Percentiles rank a stretch among this genome's conserved stretches.
These are phyloP conservation scores for Ogataea polymorpha DNA, from an alignment of 805 yeast genomes.

Conservation along the genomic window DNA sequence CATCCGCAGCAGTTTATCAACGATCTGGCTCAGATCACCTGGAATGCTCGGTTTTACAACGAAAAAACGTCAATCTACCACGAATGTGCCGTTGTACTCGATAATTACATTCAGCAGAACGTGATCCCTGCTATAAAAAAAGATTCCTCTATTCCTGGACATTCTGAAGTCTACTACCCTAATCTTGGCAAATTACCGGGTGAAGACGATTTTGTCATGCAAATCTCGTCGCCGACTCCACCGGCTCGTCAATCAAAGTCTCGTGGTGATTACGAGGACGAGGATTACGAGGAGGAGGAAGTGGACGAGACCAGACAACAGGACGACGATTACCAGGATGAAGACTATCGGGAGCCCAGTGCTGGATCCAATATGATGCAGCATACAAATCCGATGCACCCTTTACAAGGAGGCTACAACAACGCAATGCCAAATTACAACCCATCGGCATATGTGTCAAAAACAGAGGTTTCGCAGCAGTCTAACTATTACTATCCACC, in stretches of 20 bases:
- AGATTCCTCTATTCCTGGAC: slow-evolving; percentile 38
- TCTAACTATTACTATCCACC: slow-evolving; percentile 30
- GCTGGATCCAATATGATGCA: slow-evolving; percentile 1
- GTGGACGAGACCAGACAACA: slow-evolving; percentile 23
- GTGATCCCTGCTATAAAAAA: slow-evolving; percentile 47
- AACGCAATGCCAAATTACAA: slow-evolving; percentile 22
- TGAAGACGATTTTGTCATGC: slow-evolving; percentile 11
- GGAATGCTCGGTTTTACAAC: slow-evolving; percentile 89
- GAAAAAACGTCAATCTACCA: slow-evolving; percentile 65
- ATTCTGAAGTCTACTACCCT: slow-evolving; percentile 47
- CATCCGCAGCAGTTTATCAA: slow-evolving; percentile 65
- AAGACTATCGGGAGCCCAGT: slow-evolving; percentile 15
- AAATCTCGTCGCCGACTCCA: slow-evolving; percentile 2
- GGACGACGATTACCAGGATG: slow-evolving; percentile 23
- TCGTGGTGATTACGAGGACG: slow-evolving; percentile 15
- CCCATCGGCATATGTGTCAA: slow-evolving; percentile 28
- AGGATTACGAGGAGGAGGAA: slow-evolving; percentile 19
- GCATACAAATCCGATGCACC: slow-evolving; percentile 5
- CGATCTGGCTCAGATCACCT: slow-evolving; percentile 79
- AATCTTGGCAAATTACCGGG: slow-evolving; percentile 66
- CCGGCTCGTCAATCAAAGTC: slow-evolving; percentile 6
- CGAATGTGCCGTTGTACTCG: slow-evolving; percentile 61
- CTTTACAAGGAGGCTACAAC: slow-evolving; percentile 6
- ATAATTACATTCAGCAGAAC: slow-evolving; percentile 44
- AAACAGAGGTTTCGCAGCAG: slow-evolving; percentile 26